Base-by-base conservation (phyloP, 208 protist species). In the Acanthamoeba royreba region DNA sequence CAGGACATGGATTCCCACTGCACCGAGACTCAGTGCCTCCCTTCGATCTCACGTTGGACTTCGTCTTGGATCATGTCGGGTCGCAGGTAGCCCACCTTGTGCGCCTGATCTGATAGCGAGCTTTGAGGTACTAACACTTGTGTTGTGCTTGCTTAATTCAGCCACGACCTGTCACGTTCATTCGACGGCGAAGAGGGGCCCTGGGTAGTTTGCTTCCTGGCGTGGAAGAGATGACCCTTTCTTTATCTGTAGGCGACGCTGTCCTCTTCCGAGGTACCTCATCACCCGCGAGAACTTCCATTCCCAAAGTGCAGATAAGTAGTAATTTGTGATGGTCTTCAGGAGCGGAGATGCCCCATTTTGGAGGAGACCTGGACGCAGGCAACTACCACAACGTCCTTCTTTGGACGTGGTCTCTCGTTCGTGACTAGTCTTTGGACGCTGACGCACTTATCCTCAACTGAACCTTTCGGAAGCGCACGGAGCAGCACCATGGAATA, bases 351-450 rank as follows among this genome's bases (percentile, higher is more conserved):
- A 83, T 83, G 72, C 72, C 72, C 3, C 72, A 83, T 45, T 83
- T 83, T 52, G 72, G 72, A 22, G 72, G 72, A 15, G 72, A 83
- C 42, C 43, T 83, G 9, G 72, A 45, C 72, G 72, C 46, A 45
- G 42, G 72, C 40, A 83, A 83, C 72, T 83, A 83, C 25, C 72
- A 83, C 72, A 83, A 83, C 43, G 72, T 83, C 25, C 72, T 83
- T 31, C 72, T 83, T 4, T 83, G 72, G 72, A 83, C 72, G 22
- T 83, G 72, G 72, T 83, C 72, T 4, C 38, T 42, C 43, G 72
- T 83, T 28, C 72, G 72, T 13, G 72, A 83, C 72, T 83, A 31
- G n/a, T n/a, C n/a, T n/a, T n/a, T n/a, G n/a, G n/a, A n/a, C n/a
- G n/a, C n/a, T n/a, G n/a, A n/a, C n/a, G n/a, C n/a, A n/a, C n/a